Conservation (phyloP, 495 filamentous ascomycete species). For the Achaetomiella virescens region DNA sequence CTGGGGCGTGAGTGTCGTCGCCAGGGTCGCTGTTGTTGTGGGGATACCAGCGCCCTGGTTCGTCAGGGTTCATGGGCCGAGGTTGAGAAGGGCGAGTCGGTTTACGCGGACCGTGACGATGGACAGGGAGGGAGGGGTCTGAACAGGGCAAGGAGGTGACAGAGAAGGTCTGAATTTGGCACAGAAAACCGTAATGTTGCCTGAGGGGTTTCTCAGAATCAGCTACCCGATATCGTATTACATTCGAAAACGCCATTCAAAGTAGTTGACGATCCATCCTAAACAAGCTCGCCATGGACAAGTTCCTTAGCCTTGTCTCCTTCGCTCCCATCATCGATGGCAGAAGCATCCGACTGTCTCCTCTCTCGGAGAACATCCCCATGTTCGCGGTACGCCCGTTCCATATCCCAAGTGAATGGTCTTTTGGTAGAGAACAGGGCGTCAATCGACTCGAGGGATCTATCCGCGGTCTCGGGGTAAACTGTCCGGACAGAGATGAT, state of each 20-base stretch:
- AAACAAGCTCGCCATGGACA: slow-evolving; percentile 2
- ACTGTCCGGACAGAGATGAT: slow-evolving; percentile 23
- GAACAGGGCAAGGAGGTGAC: too few relatives aligned
- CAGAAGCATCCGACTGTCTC: slow-evolving; percentile 6
- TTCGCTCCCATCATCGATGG: slow-evolving; percentile 9
- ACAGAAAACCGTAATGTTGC: not conserved
- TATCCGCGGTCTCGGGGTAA: slow-evolving; percentile 67
- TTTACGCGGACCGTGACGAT: too few relatives aligned
- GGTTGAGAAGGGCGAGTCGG: too few relatives aligned
- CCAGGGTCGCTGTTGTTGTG: too few relatives aligned
- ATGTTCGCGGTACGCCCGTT: slow-evolving; percentile 12
- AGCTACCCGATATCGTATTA: not conserved
- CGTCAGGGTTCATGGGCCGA: too few relatives aligned
- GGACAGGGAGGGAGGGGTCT: too few relatives aligned
- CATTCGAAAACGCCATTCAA: not conserved
- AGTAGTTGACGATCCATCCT: not conserved
- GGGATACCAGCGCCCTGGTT: too few relatives aligned
- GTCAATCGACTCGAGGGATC: slow-evolving; percentile 68
- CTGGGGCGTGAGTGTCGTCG: too few relatives aligned
- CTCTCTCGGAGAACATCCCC: slow-evolving; percentile 8
- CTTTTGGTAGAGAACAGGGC: slow-evolving; percentile 47
- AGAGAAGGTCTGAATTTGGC: too few relatives aligned
- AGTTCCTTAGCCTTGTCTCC: slow-evolving; percentile 7
- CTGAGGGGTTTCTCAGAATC: not conserved
- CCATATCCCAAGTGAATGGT: slow-evolving; percentile 17